Base-by-base conservation (phyloP, 192 early-diverging fungal species). In the Coemansia biformis region DNA sequence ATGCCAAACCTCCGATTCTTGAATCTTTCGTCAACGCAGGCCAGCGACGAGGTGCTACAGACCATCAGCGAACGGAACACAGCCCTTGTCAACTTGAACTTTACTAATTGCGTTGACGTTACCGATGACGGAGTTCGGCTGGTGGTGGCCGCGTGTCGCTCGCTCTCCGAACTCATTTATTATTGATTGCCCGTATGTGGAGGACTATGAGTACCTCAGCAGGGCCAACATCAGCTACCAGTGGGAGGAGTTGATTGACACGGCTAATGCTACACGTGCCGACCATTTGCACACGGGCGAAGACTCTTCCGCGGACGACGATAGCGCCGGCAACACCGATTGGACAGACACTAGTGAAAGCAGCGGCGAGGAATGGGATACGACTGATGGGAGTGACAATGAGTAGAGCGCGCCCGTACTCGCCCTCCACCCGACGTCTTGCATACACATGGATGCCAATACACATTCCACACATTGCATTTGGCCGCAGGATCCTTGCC, bases 151-250 rank as follows among this genome's bases (percentile, higher is more conserved):
- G 31, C 28, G 17, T 51, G 50, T 11, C 31, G 26, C 2, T 14
- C 30, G 9, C 39, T 51, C 15, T 12, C 12, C 7, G 28, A 42
- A 2, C 19, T 51, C 12, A 23, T 22, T n/a, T n/a, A 3, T 18
- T 24, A 24, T 21, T 5, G 50, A 34, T 1, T 51, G 50, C 40
- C 40, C 28, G 30, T 15, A 41, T 15, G 30, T 51, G 19, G 24
- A 18, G 2, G 24, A 51, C 31, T 23, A 30, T 3, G 50, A 42
- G 3, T 35, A 42, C 31, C 37, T 51, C 13, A 39, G 8, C 5
- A 3, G 9, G 7, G 29, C 29, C 4, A 8, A 8, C 29, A 30
- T 30, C 29, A 10, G 22, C 5, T 14, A 35, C 18, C 31, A 33
- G 22, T 46, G 45, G 45, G 45, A 46, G 31, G 32, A 46, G 19